Evolutionary conservation across 169 alveolate species (phyloP).

Genomic region (Plasmodium billcollinsi): DNA sequence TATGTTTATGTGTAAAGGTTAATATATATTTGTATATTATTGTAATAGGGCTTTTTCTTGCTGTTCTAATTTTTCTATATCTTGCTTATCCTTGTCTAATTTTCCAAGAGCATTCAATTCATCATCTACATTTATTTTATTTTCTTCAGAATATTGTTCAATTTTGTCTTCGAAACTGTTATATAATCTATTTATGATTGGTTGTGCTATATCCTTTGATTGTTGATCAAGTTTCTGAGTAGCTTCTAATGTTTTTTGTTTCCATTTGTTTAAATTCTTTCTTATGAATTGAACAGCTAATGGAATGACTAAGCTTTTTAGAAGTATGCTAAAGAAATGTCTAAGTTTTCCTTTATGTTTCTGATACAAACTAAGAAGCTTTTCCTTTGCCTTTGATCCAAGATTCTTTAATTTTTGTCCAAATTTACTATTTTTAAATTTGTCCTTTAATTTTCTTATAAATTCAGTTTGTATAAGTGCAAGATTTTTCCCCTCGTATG

Average conservation of each 20-base stretch:
- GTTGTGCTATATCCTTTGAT: constrained; percentile 37
- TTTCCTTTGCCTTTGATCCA: constrained; percentile 30
- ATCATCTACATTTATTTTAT: background rate
- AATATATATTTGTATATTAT: background rate
- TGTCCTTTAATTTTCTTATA: constrained; percentile 58
- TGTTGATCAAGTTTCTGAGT: constrained; percentile 35
- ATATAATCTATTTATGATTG: constrained; percentile 43
- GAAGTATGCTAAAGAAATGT: constrained; percentile 28
- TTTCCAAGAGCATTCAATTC: constrained; percentile 25
- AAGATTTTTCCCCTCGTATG: constrained; percentile 35
- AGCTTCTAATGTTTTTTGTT: constrained; percentile 36
- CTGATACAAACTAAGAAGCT: constrained; percentile 21
- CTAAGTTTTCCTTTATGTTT: constrained; percentile 56
- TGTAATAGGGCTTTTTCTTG: constrained; percentile 34
- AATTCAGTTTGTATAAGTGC: constrained; percentile 58
- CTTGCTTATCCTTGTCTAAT: constrained; percentile 32
- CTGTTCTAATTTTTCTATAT: constrained; percentile 40
- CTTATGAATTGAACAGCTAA: constrained; percentile 30
- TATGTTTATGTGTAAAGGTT: no score
- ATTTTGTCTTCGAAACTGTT: constrained; percentile 16
- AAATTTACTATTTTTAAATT: constrained; percentile 46
- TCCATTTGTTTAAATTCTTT: constrained; percentile 37
- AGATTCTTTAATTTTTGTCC: constrained; percentile 31
- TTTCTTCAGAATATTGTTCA: constrained; percentile 26
- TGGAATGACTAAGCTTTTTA: constrained; percentile 45